Evolutionary conservation across 2,329 filamentous ascomycete genomes (phyloP).

Genomic region (Ascosphaera aggregata): DNA sequence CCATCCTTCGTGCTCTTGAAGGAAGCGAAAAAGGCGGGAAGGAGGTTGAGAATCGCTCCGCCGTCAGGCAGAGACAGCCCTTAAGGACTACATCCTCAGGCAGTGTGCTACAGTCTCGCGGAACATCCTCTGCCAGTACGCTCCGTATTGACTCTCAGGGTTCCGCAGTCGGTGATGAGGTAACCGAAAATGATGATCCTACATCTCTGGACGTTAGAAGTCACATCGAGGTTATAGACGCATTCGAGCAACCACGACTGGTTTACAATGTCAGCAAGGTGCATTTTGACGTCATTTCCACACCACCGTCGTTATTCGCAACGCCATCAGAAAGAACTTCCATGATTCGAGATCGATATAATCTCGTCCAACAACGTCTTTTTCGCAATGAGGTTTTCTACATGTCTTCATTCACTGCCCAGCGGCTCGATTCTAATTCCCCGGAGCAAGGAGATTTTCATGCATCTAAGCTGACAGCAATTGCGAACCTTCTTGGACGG

Average conservation of each 20-base stretch:
- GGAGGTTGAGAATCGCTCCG: not conserved
- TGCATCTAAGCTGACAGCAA: conserved; percentile 71
- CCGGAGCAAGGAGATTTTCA: conserved; percentile 14
- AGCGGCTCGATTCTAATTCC: conserved; percentile 13
- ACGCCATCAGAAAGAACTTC: conserved; percentile 58
- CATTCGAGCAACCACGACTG: conserved; percentile 55
- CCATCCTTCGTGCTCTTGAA: conserved; percentile 64
- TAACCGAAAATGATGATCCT: conserved; percentile 26
- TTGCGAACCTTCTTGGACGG: conserved; percentile 51
- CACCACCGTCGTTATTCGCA: conserved; percentile 49
- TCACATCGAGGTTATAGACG: conserved; percentile 65
- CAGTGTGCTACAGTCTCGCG: not conserved
- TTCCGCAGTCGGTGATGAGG: conserved; percentile 22
- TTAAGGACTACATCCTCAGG: not conserved
- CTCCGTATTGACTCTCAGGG: too few species aligned
- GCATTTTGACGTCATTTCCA: conserved; percentile 56
- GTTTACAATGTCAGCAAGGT: conserved; percentile 40
- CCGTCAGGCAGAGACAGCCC: not conserved
- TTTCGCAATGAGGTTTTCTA: conserved; percentile 89
- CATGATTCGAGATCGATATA: conserved; percentile 73
- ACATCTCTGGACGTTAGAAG: conserved; percentile 47
- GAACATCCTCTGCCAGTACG: not conserved
- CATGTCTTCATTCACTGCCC: conserved; percentile 39
- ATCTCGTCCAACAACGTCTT: conserved; percentile 76
- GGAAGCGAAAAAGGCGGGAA: conserved; percentile 39